Percentiles rank a stretch among this genome's conserved stretches.
Conservation (phyloP, 139 green algal species). For the Limnomonas spitsbergensis region DNA sequence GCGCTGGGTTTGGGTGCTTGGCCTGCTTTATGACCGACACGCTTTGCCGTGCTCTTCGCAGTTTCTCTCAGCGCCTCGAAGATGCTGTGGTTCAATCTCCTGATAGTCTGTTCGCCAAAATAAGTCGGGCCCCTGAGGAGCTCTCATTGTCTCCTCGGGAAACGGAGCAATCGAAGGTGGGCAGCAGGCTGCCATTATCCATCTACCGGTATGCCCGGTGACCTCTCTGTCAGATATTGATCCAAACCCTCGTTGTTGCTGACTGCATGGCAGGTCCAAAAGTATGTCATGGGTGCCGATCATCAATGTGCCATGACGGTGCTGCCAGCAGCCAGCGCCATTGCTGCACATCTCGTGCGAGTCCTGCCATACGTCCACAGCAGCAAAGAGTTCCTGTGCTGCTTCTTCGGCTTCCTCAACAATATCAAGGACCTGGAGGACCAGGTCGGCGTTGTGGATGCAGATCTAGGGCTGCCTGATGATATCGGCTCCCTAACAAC, state of each 20-base stretch:
- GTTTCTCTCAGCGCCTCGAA: background rate
- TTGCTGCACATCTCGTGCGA: slow-evolving; percentile 15
- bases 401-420: slow-evolving; percentile 45
- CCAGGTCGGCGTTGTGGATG: background rate
- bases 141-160: background rate
- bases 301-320: slow-evolving; percentile 16
- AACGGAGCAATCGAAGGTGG: background rate
- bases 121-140: background rate
- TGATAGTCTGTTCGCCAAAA: background rate
- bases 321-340: slow-evolving; percentile 2
- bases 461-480: background rate
- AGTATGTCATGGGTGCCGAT: background rate
- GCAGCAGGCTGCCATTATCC: too few species aligned
- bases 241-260: too few species aligned
- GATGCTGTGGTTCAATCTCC: background rate
- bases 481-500: slow-evolving; percentile 38
- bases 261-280: slow-evolving; percentile 11
- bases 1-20: too few species aligned
- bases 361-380: slow-evolving; percentile 17
- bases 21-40: too few species aligned
- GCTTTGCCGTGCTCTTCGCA: too few species aligned
- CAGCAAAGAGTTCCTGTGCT: slow-evolving; percentile 15
- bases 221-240: too few species aligned
- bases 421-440: slow-evolving; percentile 60
- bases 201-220: too few species aligned